Conservation (phyloP, 169 alveolate species). For the Theileria equi region DNA sequence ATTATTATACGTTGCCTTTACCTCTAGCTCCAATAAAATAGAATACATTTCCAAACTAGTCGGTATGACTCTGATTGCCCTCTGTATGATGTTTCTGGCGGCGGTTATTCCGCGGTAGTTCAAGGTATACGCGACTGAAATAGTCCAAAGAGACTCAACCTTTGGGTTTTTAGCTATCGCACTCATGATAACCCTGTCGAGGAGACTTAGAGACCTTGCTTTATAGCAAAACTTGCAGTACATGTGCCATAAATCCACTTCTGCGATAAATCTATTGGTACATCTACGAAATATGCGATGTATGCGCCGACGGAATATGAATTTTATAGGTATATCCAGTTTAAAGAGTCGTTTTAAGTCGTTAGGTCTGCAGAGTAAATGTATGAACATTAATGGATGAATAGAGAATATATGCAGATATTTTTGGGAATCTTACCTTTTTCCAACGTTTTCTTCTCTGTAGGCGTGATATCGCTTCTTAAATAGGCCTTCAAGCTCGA, state of each 20-base stretch:
- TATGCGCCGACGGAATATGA: conserved; percentile 29
- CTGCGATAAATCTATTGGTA: conserved; percentile 23
- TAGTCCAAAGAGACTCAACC: conserved; percentile 36
- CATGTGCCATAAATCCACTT: conserved; percentile 20
- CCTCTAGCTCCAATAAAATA: conserved; percentile 32
- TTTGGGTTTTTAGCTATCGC: conserved; percentile 53
- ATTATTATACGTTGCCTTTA: too few relatives aligned
- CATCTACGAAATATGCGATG: conserved; percentile 50
- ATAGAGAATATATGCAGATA: background rate
- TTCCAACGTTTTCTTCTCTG: background rate
- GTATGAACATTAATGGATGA: background rate
- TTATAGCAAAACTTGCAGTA: conserved; percentile 39
- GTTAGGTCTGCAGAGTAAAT: background rate
- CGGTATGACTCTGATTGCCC: conserved; percentile 45
- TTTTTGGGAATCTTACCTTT: background rate
- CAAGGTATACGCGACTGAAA: conserved; percentile 37
- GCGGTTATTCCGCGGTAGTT: conserved; percentile 39
- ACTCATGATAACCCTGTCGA: conserved; percentile 46
- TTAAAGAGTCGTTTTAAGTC: background rate
- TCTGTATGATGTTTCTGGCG: conserved; percentile 33
- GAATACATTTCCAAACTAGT: conserved; percentile 10
- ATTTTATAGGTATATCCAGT: conserved; percentile 19
- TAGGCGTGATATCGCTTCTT: conserved; percentile 13
- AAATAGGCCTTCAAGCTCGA: conserved; percentile 48
- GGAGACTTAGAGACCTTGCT: conserved; percentile 22